Evolutionary conservation across 2,329 filamentous ascomycete species (phyloP).

Genomic region (Xenosphaeropsis pyriputrescens): DNA sequence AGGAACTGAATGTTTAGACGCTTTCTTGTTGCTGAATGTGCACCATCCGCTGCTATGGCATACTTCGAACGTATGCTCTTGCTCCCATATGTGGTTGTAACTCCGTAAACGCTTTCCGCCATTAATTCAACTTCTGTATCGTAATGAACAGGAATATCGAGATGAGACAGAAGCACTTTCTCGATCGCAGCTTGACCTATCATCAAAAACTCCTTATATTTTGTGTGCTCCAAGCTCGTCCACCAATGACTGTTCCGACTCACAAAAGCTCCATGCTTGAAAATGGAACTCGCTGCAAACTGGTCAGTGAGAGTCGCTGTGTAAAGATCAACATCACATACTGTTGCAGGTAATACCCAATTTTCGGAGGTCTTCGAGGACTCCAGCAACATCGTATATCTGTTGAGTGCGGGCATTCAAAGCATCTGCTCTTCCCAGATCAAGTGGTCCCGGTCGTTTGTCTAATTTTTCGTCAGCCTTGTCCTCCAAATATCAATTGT

Average conservation of each 20-base stretch:
- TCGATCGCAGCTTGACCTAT: constrained; percentile 32
- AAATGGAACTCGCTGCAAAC: constrained; percentile 28
- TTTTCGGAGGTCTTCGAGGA: constrained; percentile 25
- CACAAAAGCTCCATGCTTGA: constrained; percentile 28
- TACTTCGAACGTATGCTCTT: constrained; percentile 2
- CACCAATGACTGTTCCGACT: constrained; percentile 32
- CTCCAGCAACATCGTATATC: constrained; percentile 27
- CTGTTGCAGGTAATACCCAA: constrained; percentile 33
- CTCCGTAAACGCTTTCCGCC: constrained; percentile 12
- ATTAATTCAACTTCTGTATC: constrained; percentile 21
- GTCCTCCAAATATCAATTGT: background rate
- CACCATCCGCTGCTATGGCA: constrained; percentile 4
- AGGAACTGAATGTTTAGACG: constrained; percentile 23
- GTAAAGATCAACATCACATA: constrained; percentile 12
- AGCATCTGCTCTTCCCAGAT: constrained; percentile 30
- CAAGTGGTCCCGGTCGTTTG: constrained; percentile 21
- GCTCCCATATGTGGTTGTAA: constrained; percentile 4
- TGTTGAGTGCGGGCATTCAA: constrained; percentile 33
- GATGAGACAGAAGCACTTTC: constrained; percentile 19
- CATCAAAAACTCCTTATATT: constrained; percentile 34
- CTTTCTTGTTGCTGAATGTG: constrained; percentile 2
- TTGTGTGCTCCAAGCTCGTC: constrained; percentile 26
- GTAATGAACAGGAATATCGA: constrained; percentile 21
- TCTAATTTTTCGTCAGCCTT: constrained; percentile 14
- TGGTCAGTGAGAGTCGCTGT: background rate